Base-by-base conservation (phyloP, 192 early-diverging fungal species). In the Coemansia reversa region DNA sequence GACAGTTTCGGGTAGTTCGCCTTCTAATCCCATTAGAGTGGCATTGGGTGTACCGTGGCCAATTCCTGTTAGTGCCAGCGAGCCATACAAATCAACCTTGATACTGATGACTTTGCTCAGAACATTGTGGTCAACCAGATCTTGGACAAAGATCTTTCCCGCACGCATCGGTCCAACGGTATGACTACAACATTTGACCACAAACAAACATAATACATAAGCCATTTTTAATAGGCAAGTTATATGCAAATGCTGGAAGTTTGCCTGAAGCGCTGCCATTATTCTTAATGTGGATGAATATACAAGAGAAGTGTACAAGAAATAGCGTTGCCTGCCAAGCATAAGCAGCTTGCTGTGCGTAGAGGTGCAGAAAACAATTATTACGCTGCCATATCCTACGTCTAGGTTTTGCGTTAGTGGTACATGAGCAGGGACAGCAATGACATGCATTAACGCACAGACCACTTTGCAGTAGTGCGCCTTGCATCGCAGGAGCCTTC, bases 121-220 rank as follows among this genome's bases (percentile, higher is more conserved):
- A 33, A 92, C 66, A 6, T 76, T 61, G 58, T 88, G 87, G 24
- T 86, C 77, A 56, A 87, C 86, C 24, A 96, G 71, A 59, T 98
- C 96, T 60, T 88, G 84, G 25, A 94, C 86, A 84, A 98, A 98
- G 55, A 94, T 94, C 74, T 91, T 93, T 24, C 94, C 92, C 8
- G 96, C 94, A 24, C 96, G 87, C 96, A 98, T 98, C 14, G 96
- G 96, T n/a, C 96, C 96, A 23, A 98, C 93, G 1, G 91, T 92
- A 67, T 93, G 89, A 62, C 90, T 82, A 82, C 65, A 66, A 5
- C 22, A n/a, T 16, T 20, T 42, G 51, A 11, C 48, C 60, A 27
- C 7, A 7, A 39, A 30, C 18, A 4, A 18, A 58, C n/a, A 28
- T 58, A 16, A 14, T 16, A 45, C 0, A 45, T 11, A 45, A 45